phyloP scores from a whole-genome alignment of 225 moss, liverwort and hornwort species.

The Lunularia cruciata region DNA sequence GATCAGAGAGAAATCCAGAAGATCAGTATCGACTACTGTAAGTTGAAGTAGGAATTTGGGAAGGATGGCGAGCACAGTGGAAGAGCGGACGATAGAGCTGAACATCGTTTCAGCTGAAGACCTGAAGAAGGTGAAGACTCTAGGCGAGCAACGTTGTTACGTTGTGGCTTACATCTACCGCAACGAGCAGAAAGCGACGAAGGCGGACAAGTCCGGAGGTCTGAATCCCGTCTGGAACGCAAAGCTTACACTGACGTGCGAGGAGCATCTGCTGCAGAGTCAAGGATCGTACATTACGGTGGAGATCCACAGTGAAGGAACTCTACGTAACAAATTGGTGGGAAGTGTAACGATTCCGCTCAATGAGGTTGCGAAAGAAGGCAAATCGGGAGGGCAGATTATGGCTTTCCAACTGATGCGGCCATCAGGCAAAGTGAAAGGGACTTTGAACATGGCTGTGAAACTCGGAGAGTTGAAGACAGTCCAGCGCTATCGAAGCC shows the following conservation, averaged over 20 bases:
- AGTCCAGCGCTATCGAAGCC: constrained; percentile 8
- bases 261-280: constrained; percentile 53
- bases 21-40: too few species aligned
- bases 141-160: constrained; percentile 61
- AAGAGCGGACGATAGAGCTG: constrained; percentile 38
- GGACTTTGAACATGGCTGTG: constrained; percentile 56
- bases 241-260: constrained; percentile 52
- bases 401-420: constrained; percentile 44
- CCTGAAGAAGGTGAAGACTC: constrained; percentile 64
- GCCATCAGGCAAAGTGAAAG: constrained; percentile 64
- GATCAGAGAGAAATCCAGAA: too few species aligned
- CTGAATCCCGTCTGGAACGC: constrained; percentile 73
- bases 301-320: constrained; percentile 67
- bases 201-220: constrained; percentile 58
- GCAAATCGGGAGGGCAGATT: constrained; percentile 31
- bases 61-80: constrained; percentile 1
- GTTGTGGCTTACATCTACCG: constrained; percentile 61
- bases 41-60: too few species aligned
- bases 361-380: constrained; percentile 34
- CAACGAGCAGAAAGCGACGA: constrained; percentile 50
- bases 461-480: constrained; percentile 56
- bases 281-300: constrained; percentile 48
- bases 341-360: constrained; percentile 64
- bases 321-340: constrained; percentile 53
- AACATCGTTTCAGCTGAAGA: constrained; percentile 53